A percentile compares a stretch with the other conserved stretches of the same genome.
Conservation (phyloP, 345 rosid genomes). For the Populus davidiana region DNA sequence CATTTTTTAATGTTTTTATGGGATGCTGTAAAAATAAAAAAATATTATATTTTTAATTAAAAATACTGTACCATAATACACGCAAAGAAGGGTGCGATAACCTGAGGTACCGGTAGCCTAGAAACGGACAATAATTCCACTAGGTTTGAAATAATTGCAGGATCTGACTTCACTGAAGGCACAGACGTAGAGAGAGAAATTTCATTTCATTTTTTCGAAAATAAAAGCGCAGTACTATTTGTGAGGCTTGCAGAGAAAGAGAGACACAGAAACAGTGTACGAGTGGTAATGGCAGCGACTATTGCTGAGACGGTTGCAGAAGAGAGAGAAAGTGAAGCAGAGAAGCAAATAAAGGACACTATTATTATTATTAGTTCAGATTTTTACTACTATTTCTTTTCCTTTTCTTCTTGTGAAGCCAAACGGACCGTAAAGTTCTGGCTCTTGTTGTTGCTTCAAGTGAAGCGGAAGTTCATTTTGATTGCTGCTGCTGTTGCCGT, state of each 20-base stretch:
- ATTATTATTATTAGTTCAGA: neutral
- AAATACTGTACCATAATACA: neutral
- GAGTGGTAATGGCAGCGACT: slow-evolving; percentile 20
- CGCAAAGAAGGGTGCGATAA: neutral
- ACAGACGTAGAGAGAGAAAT: neutral
- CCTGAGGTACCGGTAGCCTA: slow-evolving; percentile 4
- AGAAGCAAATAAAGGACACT: neutral
- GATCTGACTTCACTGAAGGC: slow-evolving; percentile 1
- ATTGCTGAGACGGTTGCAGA: slow-evolving; percentile 18
- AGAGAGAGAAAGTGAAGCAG: slow-evolving; percentile 18
- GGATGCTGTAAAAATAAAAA: too few species aligned
- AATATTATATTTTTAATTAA: too few species aligned
- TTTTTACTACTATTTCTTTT: neutral
- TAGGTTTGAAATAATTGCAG: neutral
- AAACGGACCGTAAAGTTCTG: neutral
- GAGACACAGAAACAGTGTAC: slow-evolving; percentile 9
- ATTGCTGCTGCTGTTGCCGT: neutral
- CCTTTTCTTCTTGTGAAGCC: neutral
- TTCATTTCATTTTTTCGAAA: neutral
- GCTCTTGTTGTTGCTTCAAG: neutral
- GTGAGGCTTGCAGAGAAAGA: neutral
- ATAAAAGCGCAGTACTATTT: neutral
- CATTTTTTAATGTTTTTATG: too few species aligned
- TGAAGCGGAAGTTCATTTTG: neutral
- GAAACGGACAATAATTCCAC: slow-evolving; percentile 12